Conservation (phyloP, 139 green algal genomes). For the Trebouxia sp. region DNA sequence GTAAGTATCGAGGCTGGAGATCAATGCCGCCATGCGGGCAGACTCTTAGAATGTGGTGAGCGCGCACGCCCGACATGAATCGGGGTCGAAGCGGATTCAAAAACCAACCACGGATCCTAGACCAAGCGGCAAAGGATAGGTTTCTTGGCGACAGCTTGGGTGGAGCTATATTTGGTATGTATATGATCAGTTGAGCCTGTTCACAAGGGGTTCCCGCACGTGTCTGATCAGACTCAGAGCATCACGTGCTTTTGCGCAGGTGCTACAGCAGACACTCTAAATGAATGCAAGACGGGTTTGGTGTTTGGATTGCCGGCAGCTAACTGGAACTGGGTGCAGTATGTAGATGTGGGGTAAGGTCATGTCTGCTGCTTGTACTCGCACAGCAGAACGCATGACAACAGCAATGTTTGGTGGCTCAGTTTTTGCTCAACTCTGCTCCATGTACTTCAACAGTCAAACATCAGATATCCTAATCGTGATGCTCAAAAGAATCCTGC, state of each 20-base stretch:
- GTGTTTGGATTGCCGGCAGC: constrained; percentile 13
- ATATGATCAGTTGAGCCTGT: background rate
- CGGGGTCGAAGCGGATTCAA: background rate
- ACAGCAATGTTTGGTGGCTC: background rate
- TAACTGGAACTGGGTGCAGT: constrained; percentile 13
- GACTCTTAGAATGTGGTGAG: no score
- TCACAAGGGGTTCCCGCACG: background rate
- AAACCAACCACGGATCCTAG: background rate
- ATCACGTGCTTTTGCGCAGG: background rate
- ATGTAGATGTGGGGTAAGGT: background rate
- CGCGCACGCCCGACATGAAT: background rate
- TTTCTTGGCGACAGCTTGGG: background rate
- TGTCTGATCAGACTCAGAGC: background rate
- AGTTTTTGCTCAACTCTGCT: background rate
- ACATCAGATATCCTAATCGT: no score
- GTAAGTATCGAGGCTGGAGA: no score
- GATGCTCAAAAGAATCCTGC: no score
- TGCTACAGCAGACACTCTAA: background rate
- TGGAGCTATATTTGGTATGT: background rate
- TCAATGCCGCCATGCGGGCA: no score
- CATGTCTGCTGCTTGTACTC: no score
- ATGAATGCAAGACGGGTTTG: background rate
- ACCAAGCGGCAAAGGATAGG: constrained; percentile 2
- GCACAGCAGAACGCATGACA: background rate
- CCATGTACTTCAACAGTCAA: background rate